Evolutionary conservation across 805 yeast species (phyloP), one percentile per base, ranked within the genome.

Genomic region (Lachancea kluyveri): DNA sequence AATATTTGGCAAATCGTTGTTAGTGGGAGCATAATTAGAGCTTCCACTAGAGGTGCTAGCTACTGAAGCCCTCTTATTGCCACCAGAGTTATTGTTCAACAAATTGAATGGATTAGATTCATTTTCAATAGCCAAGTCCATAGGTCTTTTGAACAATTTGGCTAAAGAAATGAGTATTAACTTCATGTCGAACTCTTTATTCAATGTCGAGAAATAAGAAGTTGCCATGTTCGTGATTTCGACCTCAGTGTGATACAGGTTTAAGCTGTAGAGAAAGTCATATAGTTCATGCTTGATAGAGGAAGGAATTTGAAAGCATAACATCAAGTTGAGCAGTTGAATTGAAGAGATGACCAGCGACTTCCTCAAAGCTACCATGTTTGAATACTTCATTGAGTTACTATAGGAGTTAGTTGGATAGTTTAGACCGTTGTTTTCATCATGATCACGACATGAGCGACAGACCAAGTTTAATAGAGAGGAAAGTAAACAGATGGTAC

Each of bases 391-490:
- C 36, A 59, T 57, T 23, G 45, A 45, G 6, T 40, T 32, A 5
- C 62, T 48, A n/a, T 60, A 50, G 9, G 50, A 48, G 5, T 45
- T 45, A 17, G 50, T 43, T 15, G 45, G 46, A 34, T 59, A 56
- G 2, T 52, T 55, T n/a, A 73, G 42, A 2, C 73, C 76, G 28
- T 65, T 69, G n/a, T 70, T 70, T 6, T 55, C 60, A 0, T 57
- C 41, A 19, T 53, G 50, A 7, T 62, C 42, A 9, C 54, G 45
- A 25, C 74, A 66, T 10, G 75, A 62, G 19, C 84, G 62, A 42
- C 82, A 72, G 1, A 70, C 59, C 4, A 72, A 50, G 53, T 88
- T 90, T 8, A 84, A 48, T 11, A 86, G 59, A 3, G 95, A 83
- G 43, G 87, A 79, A 3, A 82, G 68, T 35, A 72, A 64, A 15